Evolutionary conservation across 2,329 filamentous ascomycete genomes (phyloP).

Genomic region (Elsinoe fawcettii): DNA sequence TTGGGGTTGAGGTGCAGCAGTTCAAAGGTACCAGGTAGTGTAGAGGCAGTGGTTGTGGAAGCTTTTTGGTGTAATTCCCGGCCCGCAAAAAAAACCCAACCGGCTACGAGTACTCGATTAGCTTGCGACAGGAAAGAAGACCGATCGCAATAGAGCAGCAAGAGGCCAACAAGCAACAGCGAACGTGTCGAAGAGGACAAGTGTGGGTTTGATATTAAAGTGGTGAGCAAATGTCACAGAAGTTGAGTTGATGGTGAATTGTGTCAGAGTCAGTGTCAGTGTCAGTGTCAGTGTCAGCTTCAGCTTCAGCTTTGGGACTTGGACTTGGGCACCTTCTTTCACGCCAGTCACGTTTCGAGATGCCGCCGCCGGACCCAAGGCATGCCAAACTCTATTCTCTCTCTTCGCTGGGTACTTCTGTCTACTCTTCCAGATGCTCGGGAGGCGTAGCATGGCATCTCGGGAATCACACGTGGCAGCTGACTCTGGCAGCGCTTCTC

Average conservation of each 20-base stretch:
- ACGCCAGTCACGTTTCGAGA: constrained; percentile 8
- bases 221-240: constrained; percentile 13
- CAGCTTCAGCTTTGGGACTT: background rate
- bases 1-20: constrained; percentile 1
- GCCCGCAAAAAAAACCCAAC: background rate
- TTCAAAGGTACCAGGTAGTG: background rate
- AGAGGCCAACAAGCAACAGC: background rate
- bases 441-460: background rate
- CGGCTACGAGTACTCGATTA: background rate
- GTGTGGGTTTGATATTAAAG: constrained; percentile 10
- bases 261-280: background rate
- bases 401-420: background rate
- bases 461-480: background rate
- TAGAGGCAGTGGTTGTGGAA: background rate
- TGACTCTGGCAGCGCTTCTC: background rate
- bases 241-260: no score
- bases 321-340: no score
- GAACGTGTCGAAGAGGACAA: constrained; percentile 4
- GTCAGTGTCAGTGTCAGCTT: background rate
- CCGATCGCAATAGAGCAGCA: background rate
- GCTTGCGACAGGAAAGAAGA: background rate
- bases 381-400: constrained; percentile 3
- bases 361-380: constrained; percentile 1
- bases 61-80: background rate
- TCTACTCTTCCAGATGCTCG: background rate